Evolutionary conservation across 2,329 filamentous ascomycete species (phyloP), one percentile per base, ranked within the genome.

Genomic region (Tolypocladium inflatum): DNA sequence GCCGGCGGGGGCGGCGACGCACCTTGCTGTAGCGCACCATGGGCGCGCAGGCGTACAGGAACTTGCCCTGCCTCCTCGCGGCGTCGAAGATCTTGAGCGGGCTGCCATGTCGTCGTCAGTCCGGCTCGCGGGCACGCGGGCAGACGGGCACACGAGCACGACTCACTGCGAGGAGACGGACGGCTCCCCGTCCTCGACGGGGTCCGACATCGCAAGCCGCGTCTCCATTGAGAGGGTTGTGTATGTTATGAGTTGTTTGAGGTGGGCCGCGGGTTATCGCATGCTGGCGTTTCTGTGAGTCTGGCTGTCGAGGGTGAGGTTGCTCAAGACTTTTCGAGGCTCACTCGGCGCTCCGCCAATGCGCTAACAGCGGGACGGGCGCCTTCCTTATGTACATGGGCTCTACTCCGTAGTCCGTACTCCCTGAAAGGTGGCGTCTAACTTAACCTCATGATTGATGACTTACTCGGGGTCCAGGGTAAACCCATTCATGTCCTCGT

Each of bases 21-120:
- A 73, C 78, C 72, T 85, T 85, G 71, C 81, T 81, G 67, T 84
- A 87, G 61, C 85, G 77, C 57, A 88, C 85, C 85, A 88, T 88
- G n/a, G 85, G 85, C 17, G 85, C 85, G 52, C 79, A 83, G 23
- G 84, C 78, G 64, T 82, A 81, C 8, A 87, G 62, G 52, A 84
- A 80, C 59, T 79, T 76, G 39, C 77, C 74, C 62, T 83, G 74
- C 53, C 72, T 71, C 65, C 76, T 79, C 6, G 80, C 78, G 48
- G 77, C 67, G 62, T 84, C 79, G 63, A 87, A 86, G 55, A 87
- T 74, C 63, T 80, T 81, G 62, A 85, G 75, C 11, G 82, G 82
- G 66, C 83, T 84, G 57, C 54, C 39, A 2, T 4, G 23, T 13
- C 41, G 43, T 54, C 33, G 33, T 50, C n/a, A 37, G 33, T 50